These are phyloP conservation scores for Chalciporus piperatoides DNA, from an alignment of 1,284 basidiomycete species.

Conservation along the genomic window DNA sequence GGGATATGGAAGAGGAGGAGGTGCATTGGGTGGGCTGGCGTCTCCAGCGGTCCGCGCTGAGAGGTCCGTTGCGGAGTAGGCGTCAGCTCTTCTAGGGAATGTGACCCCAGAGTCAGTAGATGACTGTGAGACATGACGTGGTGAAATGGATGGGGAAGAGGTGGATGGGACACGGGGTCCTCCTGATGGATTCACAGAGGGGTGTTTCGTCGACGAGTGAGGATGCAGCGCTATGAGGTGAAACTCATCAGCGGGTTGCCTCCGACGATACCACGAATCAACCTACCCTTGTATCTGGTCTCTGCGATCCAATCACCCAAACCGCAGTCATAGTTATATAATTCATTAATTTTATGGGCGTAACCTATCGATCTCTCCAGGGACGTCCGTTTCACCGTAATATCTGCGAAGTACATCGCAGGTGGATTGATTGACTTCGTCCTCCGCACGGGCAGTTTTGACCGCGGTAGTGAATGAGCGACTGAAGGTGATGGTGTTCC, in stretches of 20 bases:
- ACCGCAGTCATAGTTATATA: slow-evolving; percentile 75
- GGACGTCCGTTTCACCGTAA: slow-evolving; percentile 55
- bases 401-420: slow-evolving; percentile 73
- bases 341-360: slow-evolving; percentile 80
- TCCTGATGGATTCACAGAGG: slow-evolving; percentile 21
- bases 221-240: slow-evolving; percentile 25
- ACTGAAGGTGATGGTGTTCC: slow-evolving; percentile 42
- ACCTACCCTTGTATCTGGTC: slow-evolving; percentile 52
- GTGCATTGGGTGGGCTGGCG: slow-evolving; percentile 47
- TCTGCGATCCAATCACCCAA: slow-evolving; percentile 71
- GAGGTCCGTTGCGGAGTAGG: slow-evolving; percentile 72
- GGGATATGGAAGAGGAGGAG: slow-evolving; percentile 76
- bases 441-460: slow-evolving; percentile 33
- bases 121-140: slow-evolving; percentile 61
- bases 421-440: slow-evolving; percentile 57
- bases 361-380: slow-evolving; percentile 77
- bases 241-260: slow-evolving; percentile 11
- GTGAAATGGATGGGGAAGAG: slow-evolving; percentile 41
- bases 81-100: slow-evolving; percentile 74
- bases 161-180: slow-evolving; percentile 31
- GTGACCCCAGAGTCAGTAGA: slow-evolving; percentile 73
- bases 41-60: slow-evolving; percentile 43
- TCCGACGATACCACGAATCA: not conserved
- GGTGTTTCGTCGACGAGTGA: slow-evolving; percentile 28
- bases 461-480: slow-evolving; percentile 13